phyloP scores from a whole-genome alignment of 192 early-diverging fungal genomes.

The Dimargaris cristalligena region DNA sequence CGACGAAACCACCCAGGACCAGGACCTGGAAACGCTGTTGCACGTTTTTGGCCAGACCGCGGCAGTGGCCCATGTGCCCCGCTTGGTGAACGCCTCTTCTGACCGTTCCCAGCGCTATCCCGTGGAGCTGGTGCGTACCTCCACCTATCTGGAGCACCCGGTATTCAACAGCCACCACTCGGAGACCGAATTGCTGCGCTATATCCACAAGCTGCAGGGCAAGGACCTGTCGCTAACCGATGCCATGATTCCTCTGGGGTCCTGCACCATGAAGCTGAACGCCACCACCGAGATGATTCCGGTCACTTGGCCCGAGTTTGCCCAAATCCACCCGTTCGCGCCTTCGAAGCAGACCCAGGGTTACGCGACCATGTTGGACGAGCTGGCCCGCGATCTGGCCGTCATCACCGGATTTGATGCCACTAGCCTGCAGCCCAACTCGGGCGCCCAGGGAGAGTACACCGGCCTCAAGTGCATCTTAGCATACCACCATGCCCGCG shows the following conservation, averaged over 20 bases:
- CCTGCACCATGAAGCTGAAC: conserved; percentile 99
- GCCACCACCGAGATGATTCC: conserved; percentile 99
- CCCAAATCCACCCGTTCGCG: conserved; percentile 90
- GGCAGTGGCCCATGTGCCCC: conserved; percentile 20
- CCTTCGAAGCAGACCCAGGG: conserved; percentile 88
- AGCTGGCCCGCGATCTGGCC: conserved; percentile 75
- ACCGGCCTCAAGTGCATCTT: conserved; percentile 87
- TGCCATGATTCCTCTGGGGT: conserved; percentile 98
- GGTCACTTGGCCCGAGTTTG: conserved; percentile 97
- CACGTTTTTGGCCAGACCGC: conserved; percentile 52
- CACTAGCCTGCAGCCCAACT: conserved; percentile 94
- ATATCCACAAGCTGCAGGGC: conserved; percentile 84
- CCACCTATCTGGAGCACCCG: conserved; percentile 67
- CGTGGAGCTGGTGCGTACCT: conserved; percentile 46
- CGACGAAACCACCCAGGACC: conserved; percentile 78
- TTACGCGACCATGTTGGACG: conserved; percentile 73
- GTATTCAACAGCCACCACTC: conserved; percentile 95
- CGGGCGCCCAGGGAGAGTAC: conserved; percentile 98
- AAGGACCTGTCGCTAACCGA: conserved; percentile 97
- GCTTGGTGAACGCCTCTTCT: neutral
- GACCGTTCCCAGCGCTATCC: conserved; percentile 26
- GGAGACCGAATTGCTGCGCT: conserved; percentile 97
- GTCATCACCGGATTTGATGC: conserved; percentile 89
- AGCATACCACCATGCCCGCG: conserved; percentile 76
- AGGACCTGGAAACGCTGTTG: conserved; percentile 66